Base-by-base conservation (phyloP, 192 early-diverging fungal genomes). In the Coemansia sp. region DNA sequence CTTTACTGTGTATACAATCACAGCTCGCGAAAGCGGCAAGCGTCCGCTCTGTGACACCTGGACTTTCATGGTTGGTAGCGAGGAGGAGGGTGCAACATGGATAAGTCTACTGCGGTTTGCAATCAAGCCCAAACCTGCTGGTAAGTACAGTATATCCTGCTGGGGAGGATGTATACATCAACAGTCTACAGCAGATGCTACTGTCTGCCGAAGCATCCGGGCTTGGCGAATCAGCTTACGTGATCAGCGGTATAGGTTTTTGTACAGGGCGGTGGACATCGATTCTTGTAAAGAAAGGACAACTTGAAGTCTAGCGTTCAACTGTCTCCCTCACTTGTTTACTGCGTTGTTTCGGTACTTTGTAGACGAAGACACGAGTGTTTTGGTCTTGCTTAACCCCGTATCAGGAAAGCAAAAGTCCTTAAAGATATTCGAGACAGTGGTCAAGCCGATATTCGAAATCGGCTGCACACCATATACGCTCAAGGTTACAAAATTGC, bases 1-100 rank as follows among this genome's bases (percentile, higher is more conserved):
- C 60, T 83, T 83, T 61, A 83, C 75, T 14, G 76, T 83, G 5
- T 78, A 78, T 61, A 76, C 76, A 2, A 73, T 78, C 33, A 72
- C 71, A 63, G 52, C 69, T n/a, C 72, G 67, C 7, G 74, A 75
- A 42, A 52, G 50, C 61, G 72, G 66, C 46, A 78, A 75, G 64
- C 75, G 75, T 2, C 81, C 81, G 23, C 58, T 75, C 32, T 83
- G 75, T 55, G 81, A 78, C 24, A 75, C 76, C 6, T 83, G 81
- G 81, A 71, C 81, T 39, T 83, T 83, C 61, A 71, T 55, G 50
- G 75, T 72, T 21, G 81, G 68, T 3, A 72, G 57, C 61, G 64
- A 78, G 33, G 81, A 75, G 27, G 81, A 78, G 25, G 59, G 74
- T 59, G 73, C 81, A 39, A 76, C 67, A 11, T 74, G 70, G 67